Base-by-base conservation (phyloP, 2,329 filamentous ascomycete species). In the Tolypocladium inflatum region DNA sequence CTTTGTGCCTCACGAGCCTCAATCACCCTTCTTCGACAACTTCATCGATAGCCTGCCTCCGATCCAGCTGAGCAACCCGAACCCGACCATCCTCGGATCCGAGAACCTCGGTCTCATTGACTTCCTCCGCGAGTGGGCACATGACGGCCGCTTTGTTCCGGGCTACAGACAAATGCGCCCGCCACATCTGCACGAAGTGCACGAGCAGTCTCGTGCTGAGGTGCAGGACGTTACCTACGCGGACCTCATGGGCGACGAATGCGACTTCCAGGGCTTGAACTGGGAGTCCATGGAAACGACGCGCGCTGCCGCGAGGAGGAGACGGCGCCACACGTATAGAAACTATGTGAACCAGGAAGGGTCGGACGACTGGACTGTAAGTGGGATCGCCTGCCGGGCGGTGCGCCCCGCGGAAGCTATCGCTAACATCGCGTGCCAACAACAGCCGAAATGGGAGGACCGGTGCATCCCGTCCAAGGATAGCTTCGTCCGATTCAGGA, bases 261-360 rank as follows among this genome's bases (percentile, higher is more conserved):
- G 73, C 58, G 84, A 87, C 63, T 67, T 85, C 30, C 84, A 87
- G 64, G 81, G 83, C 55, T 73, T 87, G 41, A 70, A 85, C 65
- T 87, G 84, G 84, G 63, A 68, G 2, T 68, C 73, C 15, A 70
- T 86, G 61, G 78, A 78, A 2, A 78, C 83, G 2, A 76, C 76
- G 13, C 77, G 82, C 57, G 63, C 63, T 30, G 68, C 74, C 30
- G 84, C 82, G 4, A 75, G 81, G 30, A 67, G 74, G 52, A 74
- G 74, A 57, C 77, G 84, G 23, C 62, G 68, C 48, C 60, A 68
- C 17, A 80, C 76, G 1, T 87, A 85, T 64, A 76, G 68, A 55
- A 87, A 86, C 63, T 86, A 85, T 61, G 77, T 78, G 37, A 86
- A 84, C 65, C 68, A 74, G n/a, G 56, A 61, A 3, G 70, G 73